phyloP scores from a whole-genome alignment of 352 stramenopile genomes.

The Globisporangium uncinulatum region DNA sequence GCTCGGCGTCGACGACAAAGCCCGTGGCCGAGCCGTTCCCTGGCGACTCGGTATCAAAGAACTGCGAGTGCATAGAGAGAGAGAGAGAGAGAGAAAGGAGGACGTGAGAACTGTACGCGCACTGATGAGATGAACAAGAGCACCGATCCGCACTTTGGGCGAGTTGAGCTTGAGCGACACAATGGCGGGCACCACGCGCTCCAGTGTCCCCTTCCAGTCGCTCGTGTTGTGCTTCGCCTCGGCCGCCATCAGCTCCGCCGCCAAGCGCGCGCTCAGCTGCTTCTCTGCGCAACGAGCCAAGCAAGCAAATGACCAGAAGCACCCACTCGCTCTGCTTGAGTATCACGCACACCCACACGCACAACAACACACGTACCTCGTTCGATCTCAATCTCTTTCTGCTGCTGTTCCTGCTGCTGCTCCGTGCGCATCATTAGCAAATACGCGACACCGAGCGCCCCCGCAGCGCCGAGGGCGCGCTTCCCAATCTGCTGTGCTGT shows the following conservation, averaged over 20 bases:
- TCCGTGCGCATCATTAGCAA: slow-evolving; percentile 37
- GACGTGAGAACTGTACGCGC: too few species aligned
- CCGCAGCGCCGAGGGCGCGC: slow-evolving; percentile 20
- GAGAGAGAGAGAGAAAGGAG: slow-evolving; percentile 3
- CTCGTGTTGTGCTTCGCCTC: slow-evolving; percentile 56
- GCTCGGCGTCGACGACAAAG: slow-evolving; percentile 90
- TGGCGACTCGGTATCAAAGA: slow-evolving; percentile 87
- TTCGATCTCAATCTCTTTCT: slow-evolving; percentile 63
- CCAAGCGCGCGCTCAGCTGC: slow-evolving; percentile 56
- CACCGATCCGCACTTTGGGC: slow-evolving; percentile 45
- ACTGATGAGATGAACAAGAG: too few species aligned
- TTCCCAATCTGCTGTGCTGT: slow-evolving; percentile 14
- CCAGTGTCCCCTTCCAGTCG: slow-evolving; percentile 83
- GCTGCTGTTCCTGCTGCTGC: slow-evolving; percentile 45
- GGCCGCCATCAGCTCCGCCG: slow-evolving; percentile 59
- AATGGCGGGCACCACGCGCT: slow-evolving; percentile 80
- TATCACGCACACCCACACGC: not conserved
- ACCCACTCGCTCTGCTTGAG: too few species aligned
- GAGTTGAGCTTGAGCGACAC: slow-evolving; percentile 88
- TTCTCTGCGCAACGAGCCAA: slow-evolving; percentile 25
- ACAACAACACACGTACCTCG: slow-evolving; percentile 20
- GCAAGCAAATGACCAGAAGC: not conserved
- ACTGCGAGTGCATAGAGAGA: slow-evolving; percentile 30
- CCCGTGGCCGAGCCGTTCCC: slow-evolving; percentile 88
- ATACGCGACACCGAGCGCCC: slow-evolving; percentile 38